Base-by-base conservation (phyloP, 495 filamentous ascomycete genomes). In the Filosporella fistucella region DNA sequence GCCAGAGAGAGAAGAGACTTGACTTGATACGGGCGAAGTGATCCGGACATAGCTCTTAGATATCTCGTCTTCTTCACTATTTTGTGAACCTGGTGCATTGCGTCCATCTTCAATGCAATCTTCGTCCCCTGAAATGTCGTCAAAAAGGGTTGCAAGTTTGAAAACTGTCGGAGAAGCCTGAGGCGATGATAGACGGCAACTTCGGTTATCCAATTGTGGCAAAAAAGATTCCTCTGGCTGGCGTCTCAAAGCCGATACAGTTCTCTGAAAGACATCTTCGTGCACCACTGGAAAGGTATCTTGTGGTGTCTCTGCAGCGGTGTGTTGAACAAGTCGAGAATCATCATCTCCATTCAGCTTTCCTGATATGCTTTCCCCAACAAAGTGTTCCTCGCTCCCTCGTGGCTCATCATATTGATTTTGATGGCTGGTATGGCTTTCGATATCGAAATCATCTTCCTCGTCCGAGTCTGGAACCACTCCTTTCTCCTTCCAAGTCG, bases 381-480 rank as follows among this genome's bases (percentile, higher is more conserved):
- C 24, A 43, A 13, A 4, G 29, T 17, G 41, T 29, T 14, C 10
- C 39, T 16, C 24, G 18, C 13, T 12, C 34, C 32, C 6, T 26
- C 26, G 22, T n/a, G 26, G 13, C 39, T 39, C 40, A 45, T 29
- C 23, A 18, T 3, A 5, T 33, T 7, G 13, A 9, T 29, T 14
- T 21, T 13, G 41, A 28, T 5, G 14, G 18, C n/a, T n/a, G n/a
- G n/a, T n/a, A n/a, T 38, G 29, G 29, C 23, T 49, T 28, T 53
- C 40, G 41, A 20, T 48, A 10, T 64, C 59, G 14, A 52, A 51
- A 37, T 65, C 67, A 44, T 74, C 73, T 57, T 74, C 70, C 49
- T 78, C 75, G 55, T 80, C 75, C 64, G 76, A 78, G 57, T 76
- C 76, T 51, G 74, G 73, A 42, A 80, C 73, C 61, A 71, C 73